These are phyloP conservation scores for Epichloe coenophiala DNA, from an alignment of 2,329 filamentous ascomycete species.

Conservation along the genomic window DNA sequence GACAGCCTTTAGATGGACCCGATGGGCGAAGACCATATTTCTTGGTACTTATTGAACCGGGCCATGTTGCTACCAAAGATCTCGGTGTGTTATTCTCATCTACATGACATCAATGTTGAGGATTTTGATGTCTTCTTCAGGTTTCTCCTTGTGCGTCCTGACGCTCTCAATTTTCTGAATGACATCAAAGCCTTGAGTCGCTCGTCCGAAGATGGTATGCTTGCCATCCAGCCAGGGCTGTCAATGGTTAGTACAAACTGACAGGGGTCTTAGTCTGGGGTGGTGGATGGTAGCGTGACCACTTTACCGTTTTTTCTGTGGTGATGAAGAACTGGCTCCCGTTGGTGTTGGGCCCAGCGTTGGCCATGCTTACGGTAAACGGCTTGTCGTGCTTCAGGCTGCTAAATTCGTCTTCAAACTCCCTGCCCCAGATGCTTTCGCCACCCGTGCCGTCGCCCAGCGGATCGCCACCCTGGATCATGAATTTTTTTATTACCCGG, in stretches of 20 bases:
- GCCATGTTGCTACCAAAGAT: background rate
- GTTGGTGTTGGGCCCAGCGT: conserved; percentile 90
- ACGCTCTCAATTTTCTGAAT: conserved; percentile 91
- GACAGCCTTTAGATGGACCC: background rate
- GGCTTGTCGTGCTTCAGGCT: conserved; percentile 86
- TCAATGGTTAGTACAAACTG: conserved; percentile 4
- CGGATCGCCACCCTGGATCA: conserved; percentile 96
- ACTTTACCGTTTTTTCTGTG: conserved; percentile 77
- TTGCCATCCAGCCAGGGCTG: conserved; percentile 88
- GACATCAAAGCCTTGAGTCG: conserved; percentile 81
- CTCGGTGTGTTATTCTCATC: background rate
- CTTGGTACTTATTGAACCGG: background rate
- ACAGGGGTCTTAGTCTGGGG: conserved; percentile 2
- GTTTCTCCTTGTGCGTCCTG: conserved; percentile 80
- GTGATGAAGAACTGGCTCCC: conserved; percentile 98
- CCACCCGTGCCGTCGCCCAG: conserved; percentile 85
- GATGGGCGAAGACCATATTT: background rate
- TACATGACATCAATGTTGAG: conserved; percentile 63
- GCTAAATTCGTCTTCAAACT: conserved; percentile 91
- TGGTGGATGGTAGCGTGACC: background rate
- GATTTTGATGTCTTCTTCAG: conserved; percentile 94
- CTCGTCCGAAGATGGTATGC: conserved; percentile 90
- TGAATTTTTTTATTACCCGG: conserved; percentile 92
- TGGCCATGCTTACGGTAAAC: conserved; percentile 95
- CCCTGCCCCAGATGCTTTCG: conserved; percentile 81